phyloP scores from a whole-genome alignment of 257 asterid genomes.

The Solanum sitiens region DNA sequence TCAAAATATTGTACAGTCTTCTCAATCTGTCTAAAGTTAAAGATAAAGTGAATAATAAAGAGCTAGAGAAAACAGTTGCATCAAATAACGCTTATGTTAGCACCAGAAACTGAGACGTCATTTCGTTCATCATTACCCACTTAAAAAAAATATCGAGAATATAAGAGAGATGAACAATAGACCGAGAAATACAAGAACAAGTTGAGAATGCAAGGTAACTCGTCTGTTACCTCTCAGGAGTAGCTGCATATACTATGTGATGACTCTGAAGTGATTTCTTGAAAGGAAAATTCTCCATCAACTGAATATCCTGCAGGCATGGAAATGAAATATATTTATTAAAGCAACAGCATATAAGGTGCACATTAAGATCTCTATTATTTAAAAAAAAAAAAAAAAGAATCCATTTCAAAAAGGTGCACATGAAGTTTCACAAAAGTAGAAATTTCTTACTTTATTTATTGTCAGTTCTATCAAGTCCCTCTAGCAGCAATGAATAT shows the following conservation, averaged over 20 bases:
- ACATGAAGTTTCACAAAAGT: not conserved
- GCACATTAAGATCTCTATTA: not conserved
- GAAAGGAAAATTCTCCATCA: not conserved
- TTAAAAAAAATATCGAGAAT: not conserved
- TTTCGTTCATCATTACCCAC: not conserved
- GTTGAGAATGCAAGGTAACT: not conserved
- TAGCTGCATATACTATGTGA: not conserved
- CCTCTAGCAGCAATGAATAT: conserved; percentile 38
- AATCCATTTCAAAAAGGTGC: not conserved
- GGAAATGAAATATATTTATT: not conserved
- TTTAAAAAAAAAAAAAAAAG: not conserved
- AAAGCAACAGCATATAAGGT: not conserved
- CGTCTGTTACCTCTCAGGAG: not conserved
- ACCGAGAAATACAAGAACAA: not conserved
- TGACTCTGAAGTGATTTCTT: not conserved
- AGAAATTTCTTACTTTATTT: not conserved
- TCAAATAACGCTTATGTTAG: not conserved
- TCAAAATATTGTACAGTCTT: conserved; percentile 62
- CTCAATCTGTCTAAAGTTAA: conserved; percentile 51
- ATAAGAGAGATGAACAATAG: not conserved
- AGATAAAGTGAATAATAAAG: not conserved
- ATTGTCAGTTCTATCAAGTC: conserved; percentile 15
- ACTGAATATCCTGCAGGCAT: not conserved
- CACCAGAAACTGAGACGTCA: not conserved
- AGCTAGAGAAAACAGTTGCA: not conserved